These are phyloP conservation scores for Cymbopogon citratus DNA, from an alignment of 176 grass and related monocot genomes.

Conservation along the genomic window DNA sequence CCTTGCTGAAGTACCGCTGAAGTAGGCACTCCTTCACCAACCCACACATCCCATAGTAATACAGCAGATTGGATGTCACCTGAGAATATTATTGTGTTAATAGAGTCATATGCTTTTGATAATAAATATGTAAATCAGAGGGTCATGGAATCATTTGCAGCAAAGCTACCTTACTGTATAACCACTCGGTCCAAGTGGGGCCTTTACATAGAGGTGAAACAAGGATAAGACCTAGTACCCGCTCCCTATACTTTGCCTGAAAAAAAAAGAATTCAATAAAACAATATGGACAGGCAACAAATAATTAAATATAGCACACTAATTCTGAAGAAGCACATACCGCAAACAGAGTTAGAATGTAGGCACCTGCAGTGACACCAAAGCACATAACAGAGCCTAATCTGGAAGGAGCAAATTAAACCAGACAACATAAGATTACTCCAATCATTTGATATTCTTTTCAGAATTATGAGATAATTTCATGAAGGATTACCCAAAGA, in stretches of 20 bases:
- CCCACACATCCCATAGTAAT: conserved; percentile 95
- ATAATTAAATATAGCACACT: neutral
- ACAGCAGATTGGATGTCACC: conserved; percentile 92
- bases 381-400: conserved; percentile 99
- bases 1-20: conserved; percentile 98
- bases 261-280: conserved; percentile 26
- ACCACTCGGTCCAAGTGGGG: conserved; percentile 92
- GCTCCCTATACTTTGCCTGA: conserved; percentile 91
- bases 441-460: neutral
- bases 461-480: neutral
- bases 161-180: conserved; percentile 83
- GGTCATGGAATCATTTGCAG: neutral
- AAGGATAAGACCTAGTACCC: conserved; percentile 84
- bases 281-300: neutral
- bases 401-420: conserved; percentile 55
- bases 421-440: conserved; percentile 19
- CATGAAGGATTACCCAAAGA: conserved; percentile 73
- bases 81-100: conserved; percentile 27
- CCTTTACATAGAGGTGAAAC: conserved; percentile 90
- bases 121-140: neutral
- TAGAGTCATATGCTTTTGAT: conserved; percentile 2
- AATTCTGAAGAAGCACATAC: conserved; percentile 46
- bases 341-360: conserved; percentile 93
- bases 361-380: conserved; percentile 90
- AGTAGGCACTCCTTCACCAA: conserved; percentile 85